Evolutionary conservation across 78 protist species (phyloP).

Genomic region (Chrysochromulina parva): DNA sequence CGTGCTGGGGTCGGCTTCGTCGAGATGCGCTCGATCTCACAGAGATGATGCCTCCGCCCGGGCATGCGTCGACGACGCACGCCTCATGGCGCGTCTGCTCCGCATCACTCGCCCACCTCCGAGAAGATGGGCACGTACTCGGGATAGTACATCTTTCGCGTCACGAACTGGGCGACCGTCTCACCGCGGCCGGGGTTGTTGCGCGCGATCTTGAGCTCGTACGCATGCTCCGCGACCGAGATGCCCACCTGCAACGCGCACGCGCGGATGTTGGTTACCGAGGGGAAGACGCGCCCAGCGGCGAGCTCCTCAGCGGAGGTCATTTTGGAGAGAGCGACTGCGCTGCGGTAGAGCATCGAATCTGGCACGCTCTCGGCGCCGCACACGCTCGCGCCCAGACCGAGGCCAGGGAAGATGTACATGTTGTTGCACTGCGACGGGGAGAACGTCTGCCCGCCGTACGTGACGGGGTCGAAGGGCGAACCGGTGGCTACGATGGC

Average conservation of each 20-base stretch:
- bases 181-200: neutral
- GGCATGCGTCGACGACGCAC: too few species aligned
- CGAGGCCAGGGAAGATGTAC: constrained; percentile 78
- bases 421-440: constrained; percentile 73
- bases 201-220: neutral
- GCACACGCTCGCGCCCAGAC: constrained; percentile 46
- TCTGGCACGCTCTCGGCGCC: constrained; percentile 38
- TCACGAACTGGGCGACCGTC: neutral
- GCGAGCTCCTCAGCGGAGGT: neutral
- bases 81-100: too few species aligned
- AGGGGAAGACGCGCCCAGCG: constrained; percentile 32
- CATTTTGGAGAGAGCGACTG: neutral
- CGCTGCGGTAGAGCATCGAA: neutral
- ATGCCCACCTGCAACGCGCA: neutral
- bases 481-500: constrained; percentile 67
- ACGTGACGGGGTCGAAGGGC: constrained; percentile 55
- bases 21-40: too few species aligned
- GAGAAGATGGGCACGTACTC: neutral
- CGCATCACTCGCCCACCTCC: too few species aligned
- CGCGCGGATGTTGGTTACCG: constrained; percentile 19
- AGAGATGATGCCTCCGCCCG: too few species aligned
- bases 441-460: neutral
- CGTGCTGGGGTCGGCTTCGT: too few species aligned
- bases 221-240: neutral
- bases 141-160: neutral